Base-by-base conservation (phyloP, 176 grass and related monocot species). In the Typha latifolia region DNA sequence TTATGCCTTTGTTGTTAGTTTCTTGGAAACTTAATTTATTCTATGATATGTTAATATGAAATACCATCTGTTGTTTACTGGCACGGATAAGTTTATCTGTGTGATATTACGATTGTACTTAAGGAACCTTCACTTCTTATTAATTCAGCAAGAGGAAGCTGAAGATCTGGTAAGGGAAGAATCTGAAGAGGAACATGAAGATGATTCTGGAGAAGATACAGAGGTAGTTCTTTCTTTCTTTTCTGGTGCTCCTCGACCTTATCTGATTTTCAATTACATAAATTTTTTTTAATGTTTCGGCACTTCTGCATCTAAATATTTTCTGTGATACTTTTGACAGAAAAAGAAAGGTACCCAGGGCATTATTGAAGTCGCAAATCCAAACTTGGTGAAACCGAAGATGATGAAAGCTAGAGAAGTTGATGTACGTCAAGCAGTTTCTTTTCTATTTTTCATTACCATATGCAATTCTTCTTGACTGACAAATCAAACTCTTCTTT, bases 381-480 rank as follows among this genome's bases (percentile, higher is more conserved):
- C 73, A 43, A 76, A 76, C 49, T 29, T 76, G 51, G 73, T 61
- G 12, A 76, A 76, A 61, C 51, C 63, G 23, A 76, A 76, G 20
- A 59, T 12, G 20, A 3, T 67, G 63, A 76, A 67, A 76, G 73
- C 73, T 48, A 76, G 10, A 76, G 49, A 51, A 59, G 73, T 32
- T 61, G 73, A 76, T 67, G 73, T 76, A 67, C 59, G 73, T 76
- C 12, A 27, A 48, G 64, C 49, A 12, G 49, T 53, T 43, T 32
- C 14, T 51, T 51, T 23, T 47, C 32, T 47, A 19, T 16, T 56
- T 75, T 56, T 59, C 2, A 5, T 75, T 66, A 29, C 51, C 47
- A 62, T 21, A 26, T 13, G 15, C 21, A 73, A 32, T 63, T 9
- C 14, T 63, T 63, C 1, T 59, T 59, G 37, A 59, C 8, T 59